These are phyloP conservation scores for Acacia concinna DNA, from an alignment of 331 rosid genomes.

Conservation along the genomic window DNA sequence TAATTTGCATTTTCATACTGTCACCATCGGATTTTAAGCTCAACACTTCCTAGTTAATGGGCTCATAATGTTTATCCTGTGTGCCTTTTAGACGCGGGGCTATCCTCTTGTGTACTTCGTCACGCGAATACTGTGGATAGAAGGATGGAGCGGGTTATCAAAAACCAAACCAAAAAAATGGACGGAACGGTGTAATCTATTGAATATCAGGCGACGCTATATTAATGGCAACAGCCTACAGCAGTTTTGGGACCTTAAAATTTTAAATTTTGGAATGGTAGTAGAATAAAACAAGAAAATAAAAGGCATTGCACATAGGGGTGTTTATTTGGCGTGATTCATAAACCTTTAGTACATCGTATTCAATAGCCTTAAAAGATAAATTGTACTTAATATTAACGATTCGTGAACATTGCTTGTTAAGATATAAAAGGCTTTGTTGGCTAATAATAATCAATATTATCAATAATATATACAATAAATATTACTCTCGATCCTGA, in stretches of 20 bases:
- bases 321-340: neutral
- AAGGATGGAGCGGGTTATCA: neutral
- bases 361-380: neutral
- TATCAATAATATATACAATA: neutral
- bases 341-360: neutral
- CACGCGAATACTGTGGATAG: neutral
- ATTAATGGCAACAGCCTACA: neutral
- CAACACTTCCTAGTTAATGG: neutral
- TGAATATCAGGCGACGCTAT: neutral
- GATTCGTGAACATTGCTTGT: neutral
- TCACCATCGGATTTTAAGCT: neutral
- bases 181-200: neutral
- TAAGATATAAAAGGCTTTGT: neutral
- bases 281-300: neutral
- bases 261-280: neutral
- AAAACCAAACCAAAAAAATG: no score
- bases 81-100: neutral
- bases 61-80: neutral
- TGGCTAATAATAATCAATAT: neutral
- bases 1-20: neutral
- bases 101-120: neutral
- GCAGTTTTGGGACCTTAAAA: neutral
- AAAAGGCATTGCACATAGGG: neutral
- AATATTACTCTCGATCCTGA: no score
- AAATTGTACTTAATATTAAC: neutral